Evolutionary conservation across 139 green algal species (phyloP).

Genomic region (Ulvella scutata): DNA sequence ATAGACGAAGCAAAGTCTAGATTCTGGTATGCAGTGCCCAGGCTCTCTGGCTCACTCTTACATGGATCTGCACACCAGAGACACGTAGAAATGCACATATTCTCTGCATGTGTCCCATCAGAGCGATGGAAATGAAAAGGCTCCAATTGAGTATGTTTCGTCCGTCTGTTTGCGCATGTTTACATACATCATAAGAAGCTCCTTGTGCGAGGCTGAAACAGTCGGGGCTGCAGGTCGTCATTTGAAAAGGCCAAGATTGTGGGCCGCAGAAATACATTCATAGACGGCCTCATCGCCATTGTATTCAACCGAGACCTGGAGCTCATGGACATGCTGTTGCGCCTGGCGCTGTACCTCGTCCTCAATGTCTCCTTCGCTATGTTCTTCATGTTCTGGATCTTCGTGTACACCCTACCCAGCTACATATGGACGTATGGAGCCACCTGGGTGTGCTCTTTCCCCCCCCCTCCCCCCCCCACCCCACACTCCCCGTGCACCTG

Average conservation of each 20-base stretch:
- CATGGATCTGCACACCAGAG: no score
- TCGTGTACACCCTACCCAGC: neutral
- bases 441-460: neutral
- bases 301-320: neutral
- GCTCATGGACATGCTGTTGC: neutral
- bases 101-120: no score
- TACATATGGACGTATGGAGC: neutral
- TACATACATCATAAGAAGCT: no score
- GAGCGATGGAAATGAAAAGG: no score
- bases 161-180: no score
- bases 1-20: neutral
- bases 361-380: neutral
- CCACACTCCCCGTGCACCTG: no score
- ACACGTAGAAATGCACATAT: no score
- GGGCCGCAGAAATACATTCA: neutral
- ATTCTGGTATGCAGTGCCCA: neutral
- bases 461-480: neutral
- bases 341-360: neutral
- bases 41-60: no score
- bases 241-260: neutral
- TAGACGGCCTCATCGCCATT: neutral
- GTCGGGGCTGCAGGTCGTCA: no score
- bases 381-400: conserved; percentile 2
- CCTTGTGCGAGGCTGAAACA: no score
- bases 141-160: no score